Evolutionary conservation across 306 rosid species (phyloP), one percentile per base, ranked within the genome.

Genomic region (Ceratonia siliqua): DNA sequence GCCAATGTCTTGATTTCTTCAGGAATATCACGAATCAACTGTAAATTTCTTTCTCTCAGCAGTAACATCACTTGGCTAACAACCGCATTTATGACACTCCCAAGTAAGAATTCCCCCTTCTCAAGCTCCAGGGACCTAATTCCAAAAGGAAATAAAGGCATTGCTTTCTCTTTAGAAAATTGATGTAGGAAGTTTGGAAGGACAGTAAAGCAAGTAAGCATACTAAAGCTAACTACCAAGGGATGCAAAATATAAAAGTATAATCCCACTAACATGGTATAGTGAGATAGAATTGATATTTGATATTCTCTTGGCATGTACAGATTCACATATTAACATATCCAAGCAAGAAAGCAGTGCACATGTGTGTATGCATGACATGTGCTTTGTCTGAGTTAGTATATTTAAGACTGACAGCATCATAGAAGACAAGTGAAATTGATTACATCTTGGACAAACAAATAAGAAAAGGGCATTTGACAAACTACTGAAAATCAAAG

Each of bases 21-120:
- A 7, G 99, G 96, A 76, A 92, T 92, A 82, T 92, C 97, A 64
- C 99, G 85, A 66, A 94, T 89, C 86, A 94, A 80, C 78, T 92
- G 97, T 74, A 94, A 75, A 76, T 85, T 87, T 83, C 92, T 90
- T 69, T 92, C 98, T 82, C 96, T 87, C 69, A 92, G 86, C 81
- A 86, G 46, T 82, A 86, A 36, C 96, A 90, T 90, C 48, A 86
- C 98, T 92, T 92, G 99, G 87, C 99, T 90, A 70, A 94, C 98
- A 81, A 92, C 99, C 45, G 98, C 96, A 72, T 90, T 86, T 52
- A 94, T 85, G 52, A 87, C 93, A 75, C 89, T 87, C 70, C 97
- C 99, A 38, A 94, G 91, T 59, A 90, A 58, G 86, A 94, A 94
- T 52, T 92, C 99, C 39, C 73, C 84, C 82, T 86, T 86, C 78